A percentile compares a stretch with the other conserved stretches of the same genome.
Evolutionary conservation across 495 filamentous ascomycete species (phyloP).

Genomic region (Poronia punctata): DNA sequence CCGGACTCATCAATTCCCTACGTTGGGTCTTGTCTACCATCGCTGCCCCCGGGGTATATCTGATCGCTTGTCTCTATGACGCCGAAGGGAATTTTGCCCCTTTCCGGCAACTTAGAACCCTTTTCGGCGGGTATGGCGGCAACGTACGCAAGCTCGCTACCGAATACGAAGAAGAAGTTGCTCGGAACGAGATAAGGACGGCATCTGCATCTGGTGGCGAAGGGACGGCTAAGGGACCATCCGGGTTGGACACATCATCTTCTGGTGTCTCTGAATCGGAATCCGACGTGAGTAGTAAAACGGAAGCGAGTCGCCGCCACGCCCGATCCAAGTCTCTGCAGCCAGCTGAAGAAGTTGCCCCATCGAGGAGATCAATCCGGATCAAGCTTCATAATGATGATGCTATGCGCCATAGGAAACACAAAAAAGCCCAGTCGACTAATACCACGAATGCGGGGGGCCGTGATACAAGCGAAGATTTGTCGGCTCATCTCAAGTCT

Average conservation of each 20-base stretch:
- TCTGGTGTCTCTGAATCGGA: slow-evolving; percentile 54
- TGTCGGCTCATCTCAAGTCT: slow-evolving; percentile 66
- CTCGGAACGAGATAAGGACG: slow-evolving; percentile 24
- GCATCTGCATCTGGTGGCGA: slow-evolving; percentile 5
- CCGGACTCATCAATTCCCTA: slow-evolving; percentile 55
- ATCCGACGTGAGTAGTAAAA: slow-evolving; percentile 36
- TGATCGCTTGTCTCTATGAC: slow-evolving; percentile 74
- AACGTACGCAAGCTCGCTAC: slow-evolving; percentile 28
- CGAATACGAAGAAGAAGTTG: slow-evolving; percentile 31
- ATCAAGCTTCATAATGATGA: slow-evolving; percentile 90
- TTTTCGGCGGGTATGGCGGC: slow-evolving; percentile 42
- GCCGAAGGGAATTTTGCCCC: slow-evolving; percentile 73
- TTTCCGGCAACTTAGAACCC: slow-evolving; percentile 51
- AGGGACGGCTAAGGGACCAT: slow-evolving; percentile 25
- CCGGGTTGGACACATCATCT: slow-evolving; percentile 54
- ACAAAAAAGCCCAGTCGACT: slow-evolving; percentile 42
- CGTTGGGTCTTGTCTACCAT: slow-evolving; percentile 72
- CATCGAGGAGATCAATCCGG: slow-evolving; percentile 71
- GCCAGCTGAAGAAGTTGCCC: slow-evolving; percentile 52
- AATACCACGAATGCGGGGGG: slow-evolving; percentile 25
- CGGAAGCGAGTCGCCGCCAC: slow-evolving; percentile 31
- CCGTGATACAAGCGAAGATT: slow-evolving; percentile 24
- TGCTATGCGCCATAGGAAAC: slow-evolving; percentile 53
- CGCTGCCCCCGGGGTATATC: slow-evolving; percentile 68
- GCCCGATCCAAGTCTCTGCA: slow-evolving; percentile 48